Base-by-base conservation (phyloP, 116 monocot species). In the Cymodocea nodosa region DNA sequence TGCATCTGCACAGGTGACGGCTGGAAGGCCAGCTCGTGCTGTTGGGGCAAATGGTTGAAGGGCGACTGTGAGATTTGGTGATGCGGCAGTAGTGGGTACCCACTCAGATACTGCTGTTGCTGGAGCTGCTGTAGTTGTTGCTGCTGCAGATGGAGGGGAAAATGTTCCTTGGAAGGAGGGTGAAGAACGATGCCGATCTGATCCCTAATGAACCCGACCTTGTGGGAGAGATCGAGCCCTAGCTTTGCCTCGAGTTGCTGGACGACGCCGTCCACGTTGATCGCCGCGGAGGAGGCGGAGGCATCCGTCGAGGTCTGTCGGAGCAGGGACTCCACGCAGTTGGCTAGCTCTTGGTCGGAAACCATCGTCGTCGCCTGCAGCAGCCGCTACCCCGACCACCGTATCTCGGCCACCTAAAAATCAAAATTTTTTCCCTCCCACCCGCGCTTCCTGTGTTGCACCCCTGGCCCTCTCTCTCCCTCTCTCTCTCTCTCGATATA, bases 151-250 rank as follows among this genome's bases (percentile, higher is more conserved):
- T 53, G 59, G 58, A 75, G 69, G 50, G 65, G 23, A 44, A 58
- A 65, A 55, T 73, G 66, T 23, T 73, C 65, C 37, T 57, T 57
- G 2, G 62, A 18, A 64, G 73, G 66, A 4, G 76, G 77, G 35
- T 68, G 54, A 25, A 85, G 78, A 62, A 93, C 77, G 56, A 85
- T 65, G 15, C 76, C 69, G 78, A 89, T 78, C 49, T 86, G 89
- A 69, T 89, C 78, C 23, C 85, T 77, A 53, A 93, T 89, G 81
- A 93, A 89, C 34, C 68, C 64, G 22, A 83, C 74, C 75, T 93
- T 89, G 83, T 83, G 89, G 68, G 93, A 84, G 68, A 93, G 86
- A 71, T 84, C 83, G 50, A 86, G 52, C 71, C 93, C 89, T 52
- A 89, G 78, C 59, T 80, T 81, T 49, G 83, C 79, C 76, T 89